Percentiles rank a stretch among this genome's conserved stretches.
These are phyloP conservation scores for Candida patagonica DNA, from an alignment of 805 yeast species.

Conservation along the genomic window DNA sequence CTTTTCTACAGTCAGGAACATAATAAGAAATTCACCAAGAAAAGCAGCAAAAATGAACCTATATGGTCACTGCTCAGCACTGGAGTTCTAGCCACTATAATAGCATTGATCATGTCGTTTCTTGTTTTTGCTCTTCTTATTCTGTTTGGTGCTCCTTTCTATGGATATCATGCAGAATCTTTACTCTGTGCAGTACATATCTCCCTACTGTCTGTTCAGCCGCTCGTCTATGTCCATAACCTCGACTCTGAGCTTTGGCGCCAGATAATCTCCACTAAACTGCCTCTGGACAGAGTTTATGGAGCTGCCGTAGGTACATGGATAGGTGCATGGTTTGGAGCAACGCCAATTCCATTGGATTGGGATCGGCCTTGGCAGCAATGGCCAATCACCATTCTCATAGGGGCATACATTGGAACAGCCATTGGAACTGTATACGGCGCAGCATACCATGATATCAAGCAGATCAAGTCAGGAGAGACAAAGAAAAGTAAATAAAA, in stretches of 20 bases:
- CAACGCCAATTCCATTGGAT: conserved; percentile 86
- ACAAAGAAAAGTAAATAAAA: conserved; percentile 1
- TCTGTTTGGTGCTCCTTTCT: conserved; percentile 75
- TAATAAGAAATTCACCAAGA: neutral
- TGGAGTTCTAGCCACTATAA: conserved; percentile 24
- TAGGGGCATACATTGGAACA: conserved; percentile 72
- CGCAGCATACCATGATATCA: neutral
- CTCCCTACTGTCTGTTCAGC: conserved; percentile 50
- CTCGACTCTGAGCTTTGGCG: conserved; percentile 42
- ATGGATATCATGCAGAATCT: conserved; percentile 45
- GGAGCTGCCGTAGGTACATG: conserved; percentile 34
- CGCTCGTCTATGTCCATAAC: conserved; percentile 48
- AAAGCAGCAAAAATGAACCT: neutral
- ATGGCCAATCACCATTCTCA: conserved; percentile 85
- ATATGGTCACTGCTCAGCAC: conserved; percentile 9
- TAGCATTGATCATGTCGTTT: conserved; percentile 24
- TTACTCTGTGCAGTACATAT: conserved; percentile 52
- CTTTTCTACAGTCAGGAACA: conserved; percentile 5
- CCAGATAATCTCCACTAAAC: conserved; percentile 22
- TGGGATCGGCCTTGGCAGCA: conserved; percentile 98
- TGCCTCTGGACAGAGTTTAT: conserved; percentile 27
- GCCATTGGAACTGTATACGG: conserved; percentile 42
- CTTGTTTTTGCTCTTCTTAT: conserved; percentile 33
- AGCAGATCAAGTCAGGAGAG: neutral
- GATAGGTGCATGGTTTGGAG: conserved; percentile 87